These are phyloP conservation scores for Podaxis mareebaensis DNA, from an alignment of 768 basidiomycete genomes.

Conservation along the genomic window DNA sequence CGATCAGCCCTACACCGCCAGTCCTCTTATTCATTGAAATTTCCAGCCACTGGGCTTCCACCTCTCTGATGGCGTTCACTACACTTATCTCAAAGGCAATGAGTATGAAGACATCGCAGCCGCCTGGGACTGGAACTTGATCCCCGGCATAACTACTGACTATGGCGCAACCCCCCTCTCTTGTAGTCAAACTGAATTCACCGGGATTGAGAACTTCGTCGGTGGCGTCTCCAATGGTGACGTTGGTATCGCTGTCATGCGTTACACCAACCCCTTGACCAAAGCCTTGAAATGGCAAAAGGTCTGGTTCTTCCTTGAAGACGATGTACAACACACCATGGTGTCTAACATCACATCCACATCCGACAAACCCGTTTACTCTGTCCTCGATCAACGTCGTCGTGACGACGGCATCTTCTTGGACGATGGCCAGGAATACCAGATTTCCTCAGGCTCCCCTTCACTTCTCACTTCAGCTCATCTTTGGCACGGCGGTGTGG, in stretches of 20 bases:
- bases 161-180: slow-evolving; percentile 55
- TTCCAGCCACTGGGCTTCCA: slow-evolving; percentile 65
- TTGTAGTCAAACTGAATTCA: slow-evolving; percentile 43
- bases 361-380: slow-evolving; percentile 49
- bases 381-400: slow-evolving; percentile 68
- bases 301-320: slow-evolving; percentile 70
- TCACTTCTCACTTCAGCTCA: slow-evolving; percentile 27
- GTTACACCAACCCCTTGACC: slow-evolving; percentile 65
- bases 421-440: slow-evolving; percentile 29
- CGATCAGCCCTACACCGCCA: not conserved
- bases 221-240: slow-evolving; percentile 64
- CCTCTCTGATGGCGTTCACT: slow-evolving; percentile 62
- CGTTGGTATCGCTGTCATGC: slow-evolving; percentile 61
- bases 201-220: slow-evolving; percentile 58
- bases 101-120: slow-evolving; percentile 77
- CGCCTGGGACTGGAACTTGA: slow-evolving; percentile 77
- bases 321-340: slow-evolving; percentile 66
- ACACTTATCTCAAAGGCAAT: slow-evolving; percentile 63
- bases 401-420: slow-evolving; percentile 44
- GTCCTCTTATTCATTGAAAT: slow-evolving; percentile 3
- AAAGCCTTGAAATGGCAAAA: slow-evolving; percentile 60
- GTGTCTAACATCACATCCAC: slow-evolving; percentile 50
- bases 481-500: slow-evolving; percentile 69
- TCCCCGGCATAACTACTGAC: slow-evolving; percentile 72
- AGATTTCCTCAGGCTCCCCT: slow-evolving; percentile 12